Evolutionary conservation across 2,329 filamentous ascomycete species (phyloP).

Genomic region (Nothophoma quercina): DNA sequence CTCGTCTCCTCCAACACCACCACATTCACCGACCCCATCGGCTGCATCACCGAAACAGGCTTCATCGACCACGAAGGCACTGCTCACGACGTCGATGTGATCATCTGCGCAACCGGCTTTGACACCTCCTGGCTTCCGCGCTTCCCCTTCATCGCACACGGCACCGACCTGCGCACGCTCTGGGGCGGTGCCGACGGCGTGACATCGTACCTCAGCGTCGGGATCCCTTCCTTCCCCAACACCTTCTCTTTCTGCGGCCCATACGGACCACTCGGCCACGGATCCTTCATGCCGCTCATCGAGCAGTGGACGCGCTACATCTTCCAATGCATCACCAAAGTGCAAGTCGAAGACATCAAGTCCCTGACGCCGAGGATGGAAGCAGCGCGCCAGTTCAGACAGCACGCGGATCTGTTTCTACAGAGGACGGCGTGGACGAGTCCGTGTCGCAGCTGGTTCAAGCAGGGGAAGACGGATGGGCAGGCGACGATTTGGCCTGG

Average conservation of each 20-base stretch:
- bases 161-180: constrained; percentile 43
- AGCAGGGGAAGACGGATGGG: constrained; percentile 31
- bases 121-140: constrained; percentile 42
- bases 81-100: constrained; percentile 48
- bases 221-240: constrained; percentile 54
- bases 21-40: constrained; percentile 30
- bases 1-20: constrained; percentile 27
- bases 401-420: constrained; percentile 34
- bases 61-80: constrained; percentile 31
- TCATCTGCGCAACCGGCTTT: constrained; percentile 54
- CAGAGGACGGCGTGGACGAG: constrained; percentile 36
- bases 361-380: constrained; percentile 26
- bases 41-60: constrained; percentile 27
- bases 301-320: constrained; percentile 37
- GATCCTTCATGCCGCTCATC: constrained; percentile 34
- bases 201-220: constrained; percentile 52
- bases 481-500: constrained; percentile 35
- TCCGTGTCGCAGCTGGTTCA: constrained; percentile 36
- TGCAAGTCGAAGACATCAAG: constrained; percentile 35
- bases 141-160: constrained; percentile 38
- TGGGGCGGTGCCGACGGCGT: constrained; percentile 48
- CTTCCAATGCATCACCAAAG: constrained; percentile 31
- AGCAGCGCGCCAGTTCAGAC: constrained; percentile 22
- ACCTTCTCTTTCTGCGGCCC: constrained; percentile 54
- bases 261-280: constrained; percentile 32